Percentiles rank a stretch among this genome's conserved stretches.
Conservation (phyloP, 257 asterid species). For the Leptodermis oblonga region DNA sequence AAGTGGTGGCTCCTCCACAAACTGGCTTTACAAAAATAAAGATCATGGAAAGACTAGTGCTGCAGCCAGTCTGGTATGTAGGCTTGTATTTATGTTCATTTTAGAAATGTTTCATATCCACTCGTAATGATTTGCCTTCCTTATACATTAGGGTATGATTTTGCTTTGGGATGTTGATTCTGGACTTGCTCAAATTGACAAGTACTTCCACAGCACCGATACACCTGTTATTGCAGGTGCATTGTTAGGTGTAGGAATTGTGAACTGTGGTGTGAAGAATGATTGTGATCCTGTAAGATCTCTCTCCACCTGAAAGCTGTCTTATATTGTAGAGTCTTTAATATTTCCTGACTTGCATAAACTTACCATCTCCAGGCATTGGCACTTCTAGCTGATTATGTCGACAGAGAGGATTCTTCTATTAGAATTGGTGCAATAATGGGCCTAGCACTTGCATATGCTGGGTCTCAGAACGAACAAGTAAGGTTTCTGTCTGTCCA, state of each 20-base stretch:
- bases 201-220: conserved; percentile 81
- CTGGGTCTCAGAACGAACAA: conserved; percentile 84
- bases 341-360: not conserved
- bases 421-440: conserved; percentile 91
- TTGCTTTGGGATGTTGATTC: conserved; percentile 93
- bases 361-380: conserved; percentile 57
- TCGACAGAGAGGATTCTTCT: conserved; percentile 70
- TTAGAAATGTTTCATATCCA: not conserved
- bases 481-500: conserved; percentile 30
- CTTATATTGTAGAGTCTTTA: not conserved
- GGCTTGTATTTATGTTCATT: conserved; percentile 3
- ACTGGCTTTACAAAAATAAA: conserved; percentile 92
- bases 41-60: conserved; percentile 98
- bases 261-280: conserved; percentile 64
- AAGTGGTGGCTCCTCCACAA: conserved; percentile 65
- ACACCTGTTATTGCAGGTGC: conserved; percentile 77
- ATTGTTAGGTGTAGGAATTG: conserved; percentile 88
- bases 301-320: not conserved
- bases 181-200: conserved; percentile 95
- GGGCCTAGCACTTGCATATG: conserved; percentile 98
- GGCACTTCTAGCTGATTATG: conserved; percentile 78
- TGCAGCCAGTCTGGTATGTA: conserved; percentile 86
- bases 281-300: conserved; percentile 93
- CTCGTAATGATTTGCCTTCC: conserved; percentile 14
- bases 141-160: conserved; percentile 72